Percentiles rank a stretch among this genome's conserved stretches.
Evolutionary conservation across 2,329 filamentous ascomycete genomes (phyloP).

Genomic region (Chaetomiaceae sp.): DNA sequence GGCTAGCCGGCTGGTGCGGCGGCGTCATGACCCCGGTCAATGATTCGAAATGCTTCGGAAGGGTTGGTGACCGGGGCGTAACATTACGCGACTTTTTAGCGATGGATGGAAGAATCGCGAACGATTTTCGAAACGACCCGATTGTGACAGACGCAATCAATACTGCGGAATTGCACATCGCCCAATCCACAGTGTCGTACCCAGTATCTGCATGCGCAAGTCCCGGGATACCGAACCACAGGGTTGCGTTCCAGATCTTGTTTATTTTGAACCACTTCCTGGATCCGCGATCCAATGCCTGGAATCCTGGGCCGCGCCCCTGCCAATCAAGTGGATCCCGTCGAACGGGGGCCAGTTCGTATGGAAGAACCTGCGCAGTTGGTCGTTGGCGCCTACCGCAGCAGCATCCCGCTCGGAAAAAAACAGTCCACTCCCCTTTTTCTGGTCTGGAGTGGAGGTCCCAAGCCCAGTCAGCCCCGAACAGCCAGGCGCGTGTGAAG

Average conservation of each 20-base stretch:
- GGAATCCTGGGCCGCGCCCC: conserved; percentile 19
- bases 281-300: conserved; percentile 14
- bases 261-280: conserved; percentile 26
- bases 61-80: background rate
- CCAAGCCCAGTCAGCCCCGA: conserved; percentile 11
- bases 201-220: background rate
- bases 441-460: background rate
- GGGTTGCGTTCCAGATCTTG: conserved; percentile 24
- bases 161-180: background rate
- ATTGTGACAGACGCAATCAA: background rate
- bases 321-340: conserved; percentile 21
- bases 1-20: conserved; percentile 9
- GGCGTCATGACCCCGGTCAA: conserved; percentile 10
- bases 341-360: conserved; percentile 22
- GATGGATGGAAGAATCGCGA: background rate
- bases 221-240: background rate
- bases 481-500: conserved; percentile 2
- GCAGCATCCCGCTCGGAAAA: conserved; percentile 9
- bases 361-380: conserved; percentile 19
- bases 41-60: conserved; percentile 13
- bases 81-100: no score
- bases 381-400: conserved; percentile 24
- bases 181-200: no score
- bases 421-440: conserved; percentile 24
- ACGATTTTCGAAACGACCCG: background rate